Conservation (phyloP, 139 green algal genomes). For the Pleodorina starrii region DNA sequence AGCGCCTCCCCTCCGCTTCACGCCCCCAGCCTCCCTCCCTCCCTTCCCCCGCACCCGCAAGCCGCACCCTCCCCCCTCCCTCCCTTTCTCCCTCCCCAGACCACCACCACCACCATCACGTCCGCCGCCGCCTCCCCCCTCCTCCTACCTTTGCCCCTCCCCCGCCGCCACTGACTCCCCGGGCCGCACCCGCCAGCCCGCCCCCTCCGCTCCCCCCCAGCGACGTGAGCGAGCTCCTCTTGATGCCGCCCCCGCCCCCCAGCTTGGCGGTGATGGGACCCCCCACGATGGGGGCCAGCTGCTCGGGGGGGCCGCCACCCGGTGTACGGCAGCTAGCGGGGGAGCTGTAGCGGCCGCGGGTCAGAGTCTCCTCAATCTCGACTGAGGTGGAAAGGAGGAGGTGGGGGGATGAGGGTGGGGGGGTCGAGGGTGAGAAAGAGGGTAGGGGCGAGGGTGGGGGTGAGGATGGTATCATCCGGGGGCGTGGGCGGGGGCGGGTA, state of each 20-base stretch:
- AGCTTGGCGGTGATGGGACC: slow-evolving; percentile 49
- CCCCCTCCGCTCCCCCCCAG: not conserved
- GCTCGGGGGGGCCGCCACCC: not conserved
- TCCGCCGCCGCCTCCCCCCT: not conserved
- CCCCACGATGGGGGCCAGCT: slow-evolving; percentile 34
- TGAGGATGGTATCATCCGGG: too few relatives aligned
- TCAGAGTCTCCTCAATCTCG: slow-evolving; percentile 31
- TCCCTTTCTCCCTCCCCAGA: not conserved
- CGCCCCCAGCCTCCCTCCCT: not conserved
- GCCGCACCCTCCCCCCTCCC: too few relatives aligned
- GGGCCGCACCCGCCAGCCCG: not conserved
- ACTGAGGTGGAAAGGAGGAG: not conserved
- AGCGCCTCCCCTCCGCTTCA: too few relatives aligned
- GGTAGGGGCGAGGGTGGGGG: not conserved
- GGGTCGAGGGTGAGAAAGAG: not conserved
- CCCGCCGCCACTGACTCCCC: not conserved
- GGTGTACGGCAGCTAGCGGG: not conserved
- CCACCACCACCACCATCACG: not conserved
- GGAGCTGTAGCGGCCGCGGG: not conserved
- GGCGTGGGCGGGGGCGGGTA: not conserved
- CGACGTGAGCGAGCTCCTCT: slow-evolving; percentile 16
- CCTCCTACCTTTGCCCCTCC: not conserved
- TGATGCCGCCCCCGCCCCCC: slow-evolving; percentile 1
- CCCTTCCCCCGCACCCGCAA: not conserved
- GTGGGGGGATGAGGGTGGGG: not conserved